Conservation (phyloP, 2,329 filamentous ascomycete genomes). For the Parascedosporium putredinis region DNA sequence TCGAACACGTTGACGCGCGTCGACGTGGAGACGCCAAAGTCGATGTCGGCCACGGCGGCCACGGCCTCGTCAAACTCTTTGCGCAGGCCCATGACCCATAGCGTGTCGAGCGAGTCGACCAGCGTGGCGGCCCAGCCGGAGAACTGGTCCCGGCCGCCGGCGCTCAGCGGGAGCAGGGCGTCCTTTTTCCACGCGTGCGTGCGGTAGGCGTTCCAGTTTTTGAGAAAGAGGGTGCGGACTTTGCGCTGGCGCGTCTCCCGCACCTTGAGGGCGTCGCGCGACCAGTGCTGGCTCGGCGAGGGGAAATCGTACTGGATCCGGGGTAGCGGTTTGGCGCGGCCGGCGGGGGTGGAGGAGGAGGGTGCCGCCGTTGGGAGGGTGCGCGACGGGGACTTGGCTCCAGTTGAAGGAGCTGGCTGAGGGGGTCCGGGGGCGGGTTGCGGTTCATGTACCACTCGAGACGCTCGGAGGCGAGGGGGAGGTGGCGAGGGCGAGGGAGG, state of each 20-base stretch:
- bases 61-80: slow-evolving; percentile 57
- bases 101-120: slow-evolving; percentile 58
- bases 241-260: slow-evolving; percentile 27
- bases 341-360: slow-evolving; percentile 18
- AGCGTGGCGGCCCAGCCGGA: slow-evolving; percentile 59
- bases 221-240: slow-evolving; percentile 39
- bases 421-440: not conserved
- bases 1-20: slow-evolving; percentile 55
- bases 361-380: slow-evolving; percentile 15
- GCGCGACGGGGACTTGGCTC: slow-evolving; percentile 18
- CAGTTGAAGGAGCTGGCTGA: slow-evolving; percentile 25
- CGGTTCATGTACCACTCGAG: slow-evolving; percentile 6
- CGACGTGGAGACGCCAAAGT: slow-evolving; percentile 44
- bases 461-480: not conserved
- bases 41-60: slow-evolving; percentile 43
- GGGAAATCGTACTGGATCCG: slow-evolving; percentile 25
- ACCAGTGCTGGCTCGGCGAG: slow-evolving; percentile 13
- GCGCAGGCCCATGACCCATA: slow-evolving; percentile 62
- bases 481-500: not conserved
- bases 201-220: slow-evolving; percentile 52
- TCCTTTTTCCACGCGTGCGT: slow-evolving; percentile 54
- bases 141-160: slow-evolving; percentile 42
- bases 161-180: slow-evolving; percentile 49
- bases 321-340: slow-evolving; percentile 16
- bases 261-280: slow-evolving; percentile 12